phyloP scores from a whole-genome alignment of 2,329 filamentous ascomycete species.

The Venturia nashicola region DNA sequence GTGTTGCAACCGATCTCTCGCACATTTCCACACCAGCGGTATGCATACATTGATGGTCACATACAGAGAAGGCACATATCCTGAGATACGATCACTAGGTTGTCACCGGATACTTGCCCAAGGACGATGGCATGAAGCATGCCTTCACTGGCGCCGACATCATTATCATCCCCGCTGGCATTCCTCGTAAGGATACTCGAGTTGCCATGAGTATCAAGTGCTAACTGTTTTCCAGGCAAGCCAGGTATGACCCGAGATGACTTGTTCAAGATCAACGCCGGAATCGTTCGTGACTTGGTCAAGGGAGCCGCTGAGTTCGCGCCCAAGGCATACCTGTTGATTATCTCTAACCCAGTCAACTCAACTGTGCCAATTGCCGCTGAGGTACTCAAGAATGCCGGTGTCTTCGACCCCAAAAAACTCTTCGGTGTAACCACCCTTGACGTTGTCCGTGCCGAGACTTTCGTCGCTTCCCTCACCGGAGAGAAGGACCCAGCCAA shows the following conservation, averaged over 20 bases:
- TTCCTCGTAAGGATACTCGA: conserved; percentile 62
- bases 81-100: conserved; percentile 41
- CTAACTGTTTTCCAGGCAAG: conserved; percentile 55
- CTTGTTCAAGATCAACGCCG: conserved; percentile 99
- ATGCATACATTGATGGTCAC: conserved; percentile 21
- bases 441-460: conserved; percentile 95
- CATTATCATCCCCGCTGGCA: conserved; percentile 92
- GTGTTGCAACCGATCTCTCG: conserved; percentile 89
- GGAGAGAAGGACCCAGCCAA: conserved; percentile 74
- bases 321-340: conserved; percentile 86
- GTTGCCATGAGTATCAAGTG: background rate
- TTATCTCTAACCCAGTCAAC: conserved; percentile 99
- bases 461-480: conserved; percentile 77
- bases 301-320: conserved; percentile 76
- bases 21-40: conserved; percentile 89
- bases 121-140: conserved; percentile 69
- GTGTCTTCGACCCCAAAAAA: conserved; percentile 87
- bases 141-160: conserved; percentile 91
- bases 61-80: conserved; percentile 6
- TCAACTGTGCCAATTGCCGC: conserved; percentile 95
- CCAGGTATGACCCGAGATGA: conserved; percentile 99
- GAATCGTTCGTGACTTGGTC: conserved; percentile 89
- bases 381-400: conserved; percentile 87
- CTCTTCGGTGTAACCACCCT: conserved; percentile 98
- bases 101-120: conserved; percentile 77